Evolutionary conservation across 257 asterid genomes (phyloP), one percentile per base, ranked within the genome.

Genomic region (Pogostemon cablin): DNA sequence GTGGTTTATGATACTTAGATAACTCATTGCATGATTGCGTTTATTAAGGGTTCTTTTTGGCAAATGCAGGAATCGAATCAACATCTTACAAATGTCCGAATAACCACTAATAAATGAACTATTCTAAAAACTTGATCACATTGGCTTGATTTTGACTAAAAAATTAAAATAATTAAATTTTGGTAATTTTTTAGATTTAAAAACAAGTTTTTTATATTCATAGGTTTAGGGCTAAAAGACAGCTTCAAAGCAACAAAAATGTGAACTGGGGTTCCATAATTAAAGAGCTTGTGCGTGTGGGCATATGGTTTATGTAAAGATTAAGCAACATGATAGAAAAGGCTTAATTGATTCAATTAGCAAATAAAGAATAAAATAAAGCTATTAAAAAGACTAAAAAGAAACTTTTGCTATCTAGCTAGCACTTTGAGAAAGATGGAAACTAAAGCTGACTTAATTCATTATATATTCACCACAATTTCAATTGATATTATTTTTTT

Each of bases 231-330:
- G 60, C 47, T 8, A 9, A 69, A 68, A 47, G 68, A 69, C 72
- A 75, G 41, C 68, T 62, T 48, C 37, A 75, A 63, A 69, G 80
- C 55, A 69, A 69, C 69, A 62, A 44, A 70, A 69, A 49, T 46
- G 32, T 35, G 15, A 40, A 59, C 7, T 38, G 25, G 34, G 62
- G 69, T n/a, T 67, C 32, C 56, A 64, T 49, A 38, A 71, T 70
- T 47, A 64, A 76, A 70, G 73, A 12, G 17, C 52, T 40, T 57
- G 41, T 56, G 60, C 69, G 73, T 59, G 68, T 41, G 60, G 73
- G 60, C 75, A 43, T 75, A 68, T 52, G 68, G 35, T 46, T 70
- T 48, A 65, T 47, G 80, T 76, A 71, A 71, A 70, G 77, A 76
- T 47, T 69, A 75, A 75, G 80, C 80, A 69, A 75, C 72, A 52